Base-by-base conservation (phyloP, 2,329 filamentous ascomycete genomes). In the Pseudogymnoascus sp. region DNA sequence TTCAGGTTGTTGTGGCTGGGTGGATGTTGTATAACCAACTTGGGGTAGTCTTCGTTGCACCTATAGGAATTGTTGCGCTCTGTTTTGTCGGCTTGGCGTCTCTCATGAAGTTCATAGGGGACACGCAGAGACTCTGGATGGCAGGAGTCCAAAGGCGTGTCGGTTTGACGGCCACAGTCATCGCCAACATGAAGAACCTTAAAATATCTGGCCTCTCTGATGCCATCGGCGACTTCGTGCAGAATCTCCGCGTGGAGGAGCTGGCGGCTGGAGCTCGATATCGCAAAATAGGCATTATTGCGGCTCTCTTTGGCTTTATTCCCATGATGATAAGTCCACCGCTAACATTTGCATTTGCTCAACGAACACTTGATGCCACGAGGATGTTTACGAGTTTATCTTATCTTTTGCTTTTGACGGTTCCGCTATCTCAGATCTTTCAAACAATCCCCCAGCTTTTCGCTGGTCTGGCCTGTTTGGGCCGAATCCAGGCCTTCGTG, bases 41-140 rank as follows among this genome's bases (percentile, higher is more conserved):
- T 0, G 79, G 80, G 0, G 68, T 71, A 0, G 77, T 78, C 0
- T 82, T 78, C 37, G 66, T 75, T 0, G 74, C 76, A 0, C 79
- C 80, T 0, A 70, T 82, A 5, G 71, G 74, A 0, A 69, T 79
- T 2, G 75, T 78, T 0, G 52, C 75, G 7, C 41, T 62, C 19
- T 68, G 68, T 57, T 65, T 67, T 35, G 56, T 61, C 13, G 59
- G 61, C n/a, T 59, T 69, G 19, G 64, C 23, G 0, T 61, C 68
- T 34, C 37, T 61, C 2, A 59, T 45, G 3, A 59, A 23, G 13
- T 63, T 63, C 26, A 67, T 72, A 1, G 71, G 71, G 60, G 61
- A 66, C 12, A 66, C 69, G 18, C 72, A 74, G 62, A 67, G 67
- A 2, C 52, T 28, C 23, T 68, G 66, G 67, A 64, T 65, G 33